Evolutionary conservation across 2,329 filamentous ascomycete genomes (phyloP), one percentile per base, ranked within the genome.

Genomic region (Simplicillium aogashimaense): DNA sequence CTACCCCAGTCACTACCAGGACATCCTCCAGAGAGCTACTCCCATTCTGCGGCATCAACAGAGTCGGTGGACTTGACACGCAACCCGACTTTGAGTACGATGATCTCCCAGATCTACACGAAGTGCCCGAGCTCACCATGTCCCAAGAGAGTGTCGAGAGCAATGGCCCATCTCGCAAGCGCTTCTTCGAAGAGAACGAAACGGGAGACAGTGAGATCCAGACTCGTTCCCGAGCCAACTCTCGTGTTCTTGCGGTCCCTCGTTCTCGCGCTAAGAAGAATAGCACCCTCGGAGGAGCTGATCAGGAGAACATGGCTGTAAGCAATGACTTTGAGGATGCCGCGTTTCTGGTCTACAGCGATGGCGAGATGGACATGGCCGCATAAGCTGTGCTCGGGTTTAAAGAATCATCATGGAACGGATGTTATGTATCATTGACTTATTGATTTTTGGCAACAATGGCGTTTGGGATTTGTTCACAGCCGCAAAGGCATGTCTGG

Each of bases 41-140:
- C 7, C 86, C 87, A 1, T 94, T 88, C 56, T 90, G 86, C 56
- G 87, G 86, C 18, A 71, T 92, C 48, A 73, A 86, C 63, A 87
- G 81, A 53, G 70, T 85, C 41, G 85, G 84, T 31, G 84, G 84
- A 0, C 63, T 81, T 33, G 73, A 72, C 25, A 65, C 72, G 20
- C 82, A 87, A 55, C 67, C 75, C 12, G 58, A 65, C 31, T 46
- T 49, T 5, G 47, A 38, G 29, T 44, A 52, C 14, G 53, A 60
- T 34, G 50, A 50, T 13, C 43, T 61, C 4, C 59, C 59, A 3
- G 53, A 52, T 6, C 46, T 61, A 13, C 64, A 69, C 37, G 59
- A 61, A 10, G 48, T 72, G 29, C 70, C 70, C 2, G 64, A 65
- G 25, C 59, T 77, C 38, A 72, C 67, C 16, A 69, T 70, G 58